Percentiles rank a stretch among this genome's conserved stretches.
Evolutionary conservation across 106 monocot genomes (phyloP).

Genomic region (Dioscorea alata): DNA sequence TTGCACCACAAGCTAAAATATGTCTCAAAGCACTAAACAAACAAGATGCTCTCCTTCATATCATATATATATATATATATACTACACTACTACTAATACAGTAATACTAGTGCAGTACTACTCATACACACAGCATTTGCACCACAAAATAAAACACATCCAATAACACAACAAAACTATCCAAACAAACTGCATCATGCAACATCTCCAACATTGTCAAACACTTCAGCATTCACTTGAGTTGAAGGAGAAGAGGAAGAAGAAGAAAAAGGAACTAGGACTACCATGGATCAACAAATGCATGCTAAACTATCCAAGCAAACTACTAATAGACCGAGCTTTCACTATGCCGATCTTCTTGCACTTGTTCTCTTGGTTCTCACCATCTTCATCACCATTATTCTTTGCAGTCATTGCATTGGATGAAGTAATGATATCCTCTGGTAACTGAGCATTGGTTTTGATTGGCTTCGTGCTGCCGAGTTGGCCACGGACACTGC

Average conservation of each 20-base stretch:
- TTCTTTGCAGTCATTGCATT: neutral
- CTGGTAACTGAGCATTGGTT: neutral
- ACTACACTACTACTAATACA: neutral
- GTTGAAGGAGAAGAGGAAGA: neutral
- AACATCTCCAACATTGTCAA: neutral
- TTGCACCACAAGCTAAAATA: no score
- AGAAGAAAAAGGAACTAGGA: neutral
- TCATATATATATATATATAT: neutral
- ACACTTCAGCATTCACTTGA: neutral
- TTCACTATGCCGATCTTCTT: slow-evolving; percentile 63
- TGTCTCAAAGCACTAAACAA: no score
- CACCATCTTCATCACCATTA: slow-evolving; percentile 1
- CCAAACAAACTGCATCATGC: neutral
- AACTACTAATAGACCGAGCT: slow-evolving; percentile 62
- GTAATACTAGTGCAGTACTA: no score
- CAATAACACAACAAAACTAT: no score
- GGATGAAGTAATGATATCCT: neutral
- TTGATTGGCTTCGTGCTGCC: slow-evolving; percentile 12
- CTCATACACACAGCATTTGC: neutral
- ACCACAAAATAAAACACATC: neutral
- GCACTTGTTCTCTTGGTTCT: slow-evolving; percentile 13
- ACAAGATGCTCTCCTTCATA: no score
- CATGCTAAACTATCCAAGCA: slow-evolving; percentile 21
- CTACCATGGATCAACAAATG: neutral
- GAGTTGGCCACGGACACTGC: slow-evolving; percentile 15